phyloP scores from a whole-genome alignment of 495 filamentous ascomycete genomes.

The Podospora anserina region DNA sequence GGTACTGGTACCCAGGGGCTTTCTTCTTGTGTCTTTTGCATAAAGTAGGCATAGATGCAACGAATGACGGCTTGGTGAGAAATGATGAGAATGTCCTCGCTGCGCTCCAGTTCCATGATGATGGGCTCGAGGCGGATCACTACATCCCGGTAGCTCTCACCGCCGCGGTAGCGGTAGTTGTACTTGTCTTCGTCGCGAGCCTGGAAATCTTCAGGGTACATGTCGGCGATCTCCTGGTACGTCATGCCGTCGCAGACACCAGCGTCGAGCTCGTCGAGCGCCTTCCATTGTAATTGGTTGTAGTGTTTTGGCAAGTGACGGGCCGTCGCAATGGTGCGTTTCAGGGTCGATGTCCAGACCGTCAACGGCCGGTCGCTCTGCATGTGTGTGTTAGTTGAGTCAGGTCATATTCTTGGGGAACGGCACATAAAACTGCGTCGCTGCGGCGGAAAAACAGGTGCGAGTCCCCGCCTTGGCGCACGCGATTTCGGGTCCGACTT shows the following conservation, averaged over 20 bases:
- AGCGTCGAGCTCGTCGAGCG: constrained; percentile 92
- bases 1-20: constrained; percentile 94
- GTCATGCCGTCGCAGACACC: constrained; percentile 96
- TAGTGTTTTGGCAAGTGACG: constrained; percentile 71
- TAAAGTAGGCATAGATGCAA: constrained; percentile 98
- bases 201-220: constrained; percentile 89
- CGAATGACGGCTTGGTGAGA: constrained; percentile 95
- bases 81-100: constrained; percentile 95
- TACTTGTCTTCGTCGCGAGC: constrained; percentile 96
- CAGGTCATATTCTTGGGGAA: not conserved
- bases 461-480: constrained; percentile 20
- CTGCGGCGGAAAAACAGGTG: constrained; percentile 1
- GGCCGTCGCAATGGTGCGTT: constrained; percentile 88
- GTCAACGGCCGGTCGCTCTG: constrained; percentile 70
- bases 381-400: constrained; percentile 30
- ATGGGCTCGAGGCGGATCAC: constrained; percentile 97
- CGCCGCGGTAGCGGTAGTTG: constrained; percentile 97
- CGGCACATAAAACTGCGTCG: constrained; percentile 5
- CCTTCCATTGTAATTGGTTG: constrained; percentile 96
- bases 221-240: constrained; percentile 82
- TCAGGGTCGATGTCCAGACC: constrained; percentile 95
- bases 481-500: constrained; percentile 28
- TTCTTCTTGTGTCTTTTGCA: constrained; percentile 88
- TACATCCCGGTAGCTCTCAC: constrained; percentile 95
- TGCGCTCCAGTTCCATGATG: constrained; percentile 97